Evolutionary conservation across 352 stramenopile genomes (phyloP).

Genomic region (Sclerospora graminicola): DNA sequence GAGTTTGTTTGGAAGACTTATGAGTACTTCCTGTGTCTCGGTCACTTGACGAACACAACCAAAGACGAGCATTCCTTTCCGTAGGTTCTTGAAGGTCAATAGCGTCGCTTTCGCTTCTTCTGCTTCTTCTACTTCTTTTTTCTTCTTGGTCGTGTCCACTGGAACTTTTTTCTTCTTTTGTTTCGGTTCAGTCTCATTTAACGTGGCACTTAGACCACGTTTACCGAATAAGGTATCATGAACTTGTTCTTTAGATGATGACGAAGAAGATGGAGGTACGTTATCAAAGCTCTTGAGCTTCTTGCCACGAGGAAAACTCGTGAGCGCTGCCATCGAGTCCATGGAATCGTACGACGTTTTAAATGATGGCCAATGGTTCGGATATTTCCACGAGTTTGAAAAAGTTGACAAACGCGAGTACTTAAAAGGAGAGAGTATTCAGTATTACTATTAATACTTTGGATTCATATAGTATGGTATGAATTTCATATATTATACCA

Average conservation of each 20-base stretch:
- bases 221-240: slow-evolving; percentile 65
- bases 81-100: slow-evolving; percentile 66
- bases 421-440: too few species aligned
- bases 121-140: slow-evolving; percentile 6
- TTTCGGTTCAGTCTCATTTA: slow-evolving; percentile 12
- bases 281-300: slow-evolving; percentile 37
- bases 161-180: slow-evolving; percentile 20
- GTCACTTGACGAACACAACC: slow-evolving; percentile 86
- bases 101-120: slow-evolving; percentile 16
- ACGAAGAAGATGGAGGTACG: slow-evolving; percentile 10
- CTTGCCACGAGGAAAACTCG: slow-evolving; percentile 68
- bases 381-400: not conserved
- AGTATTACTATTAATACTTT: too few species aligned
- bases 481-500: too few species aligned
- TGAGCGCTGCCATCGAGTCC: slow-evolving; percentile 14
- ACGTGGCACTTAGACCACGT: slow-evolving; percentile 36
- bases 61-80: slow-evolving; percentile 68
- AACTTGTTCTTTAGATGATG: not conserved
- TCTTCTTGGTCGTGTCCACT: too few species aligned
- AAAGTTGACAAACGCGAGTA: not conserved
- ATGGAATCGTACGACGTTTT: not conserved
- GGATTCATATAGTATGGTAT: too few species aligned
- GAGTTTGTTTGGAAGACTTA: slow-evolving; percentile 91
- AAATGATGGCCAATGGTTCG: slow-evolving; percentile 14
- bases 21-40: slow-evolving; percentile 65